Percentiles rank a stretch among this genome's conserved stretches.
These are phyloP conservation scores for Moricandia arvensis DNA, from an alignment of 345 rosid genomes.

Conservation along the genomic window DNA sequence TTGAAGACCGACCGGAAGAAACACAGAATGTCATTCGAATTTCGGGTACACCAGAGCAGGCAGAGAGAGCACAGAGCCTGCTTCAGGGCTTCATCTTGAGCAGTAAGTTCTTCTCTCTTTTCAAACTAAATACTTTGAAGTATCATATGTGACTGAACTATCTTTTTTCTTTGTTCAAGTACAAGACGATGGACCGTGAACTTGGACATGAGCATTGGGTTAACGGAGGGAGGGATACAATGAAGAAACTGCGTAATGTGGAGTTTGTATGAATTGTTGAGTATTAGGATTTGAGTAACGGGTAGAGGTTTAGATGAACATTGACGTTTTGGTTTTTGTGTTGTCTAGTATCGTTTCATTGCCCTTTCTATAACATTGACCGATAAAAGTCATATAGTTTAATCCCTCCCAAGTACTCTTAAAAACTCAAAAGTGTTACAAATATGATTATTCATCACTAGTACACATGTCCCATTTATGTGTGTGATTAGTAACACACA, in stretches of 20 bases:
- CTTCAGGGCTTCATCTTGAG: constrained; percentile 98
- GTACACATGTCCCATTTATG: no score
- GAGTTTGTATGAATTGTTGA: constrained; percentile 25
- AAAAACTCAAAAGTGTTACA: no score
- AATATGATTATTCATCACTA: no score
- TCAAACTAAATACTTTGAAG: not conserved
- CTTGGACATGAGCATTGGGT: not conserved
- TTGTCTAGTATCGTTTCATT: constrained; percentile 10
- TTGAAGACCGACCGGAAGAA: constrained; percentile 71
- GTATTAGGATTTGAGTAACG: constrained; percentile 17
- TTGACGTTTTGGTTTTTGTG: constrained; percentile 2
- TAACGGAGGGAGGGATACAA: not conserved
- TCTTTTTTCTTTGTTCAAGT: constrained; percentile 46
- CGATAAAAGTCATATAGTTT: not conserved
- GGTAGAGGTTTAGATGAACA: constrained; percentile 23
- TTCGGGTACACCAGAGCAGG: constrained; percentile 96
- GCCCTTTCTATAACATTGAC: constrained; percentile 16
- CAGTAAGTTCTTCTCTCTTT: constrained; percentile 52
- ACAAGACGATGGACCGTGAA: constrained; percentile 68
- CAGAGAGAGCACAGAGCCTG: constrained; percentile 93
- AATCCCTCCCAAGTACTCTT: not conserved
- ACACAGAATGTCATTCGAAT: constrained; percentile 72
- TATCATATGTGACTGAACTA: not conserved
- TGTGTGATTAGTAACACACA: no score
- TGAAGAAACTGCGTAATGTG: constrained; percentile 14